Conservation (phyloP, 306 rosid genomes). For the Geum urbanum region DNA sequence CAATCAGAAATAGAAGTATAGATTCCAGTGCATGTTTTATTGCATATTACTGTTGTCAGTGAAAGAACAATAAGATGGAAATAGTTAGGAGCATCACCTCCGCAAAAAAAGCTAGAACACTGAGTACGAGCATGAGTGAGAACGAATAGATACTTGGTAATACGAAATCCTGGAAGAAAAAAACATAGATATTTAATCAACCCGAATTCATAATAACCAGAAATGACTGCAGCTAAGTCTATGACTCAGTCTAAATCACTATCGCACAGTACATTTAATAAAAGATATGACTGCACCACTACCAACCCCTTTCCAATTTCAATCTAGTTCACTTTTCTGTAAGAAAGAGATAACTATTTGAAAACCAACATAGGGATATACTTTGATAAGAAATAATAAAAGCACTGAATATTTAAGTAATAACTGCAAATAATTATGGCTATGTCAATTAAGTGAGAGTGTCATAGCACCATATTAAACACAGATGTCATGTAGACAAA, state of each 20-base stretch:
- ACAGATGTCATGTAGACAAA: not conserved
- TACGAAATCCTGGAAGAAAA: constrained; percentile 54
- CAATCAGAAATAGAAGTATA: not conserved
- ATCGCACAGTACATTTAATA: not conserved
- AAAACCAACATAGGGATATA: not conserved
- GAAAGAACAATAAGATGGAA: not conserved
- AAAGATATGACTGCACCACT: not conserved
- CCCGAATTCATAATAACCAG: not conserved
- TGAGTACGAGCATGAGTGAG: constrained; percentile 49
- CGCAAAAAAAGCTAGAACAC: constrained; percentile 65
- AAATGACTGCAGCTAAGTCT: not conserved
- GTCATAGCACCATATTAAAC: not conserved
- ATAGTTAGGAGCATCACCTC: constrained; percentile 50
- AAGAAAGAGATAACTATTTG: not conserved
- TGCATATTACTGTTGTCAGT: not conserved
- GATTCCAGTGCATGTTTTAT: not conserved
- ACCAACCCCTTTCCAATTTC: not conserved
- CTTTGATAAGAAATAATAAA: not conserved
- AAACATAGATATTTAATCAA: not conserved
- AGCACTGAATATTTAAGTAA: not conserved
- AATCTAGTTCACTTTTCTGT: not conserved
- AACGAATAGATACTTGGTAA: constrained; percentile 50
- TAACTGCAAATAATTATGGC: not conserved
- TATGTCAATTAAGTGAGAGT: not conserved
- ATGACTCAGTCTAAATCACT: not conserved